Conservation (phyloP, 192 early-diverging fungal species). For the Backusella tarrabulga region DNA sequence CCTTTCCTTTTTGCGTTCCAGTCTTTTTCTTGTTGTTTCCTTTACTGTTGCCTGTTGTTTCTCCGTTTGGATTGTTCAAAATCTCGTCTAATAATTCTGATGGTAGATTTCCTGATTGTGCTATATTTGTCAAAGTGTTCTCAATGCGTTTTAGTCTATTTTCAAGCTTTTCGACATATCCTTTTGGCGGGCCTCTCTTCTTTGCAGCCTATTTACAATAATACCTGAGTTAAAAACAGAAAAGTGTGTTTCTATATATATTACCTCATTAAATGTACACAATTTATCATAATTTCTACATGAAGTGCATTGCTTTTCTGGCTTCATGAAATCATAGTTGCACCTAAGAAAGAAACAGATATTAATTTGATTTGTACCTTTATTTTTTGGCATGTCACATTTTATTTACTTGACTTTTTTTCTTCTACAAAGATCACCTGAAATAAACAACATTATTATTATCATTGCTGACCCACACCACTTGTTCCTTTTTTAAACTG, state of each 20-base stretch:
- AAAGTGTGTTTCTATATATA: not conserved
- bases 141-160: constrained; percentile 27
- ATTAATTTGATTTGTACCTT: not conserved
- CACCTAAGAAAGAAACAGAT: constrained; percentile 13
- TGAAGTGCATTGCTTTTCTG: constrained; percentile 12
- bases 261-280: constrained; percentile 33
- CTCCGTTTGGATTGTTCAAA: not conserved
- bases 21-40: not conserved
- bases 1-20: not conserved
- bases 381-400: not conserved
- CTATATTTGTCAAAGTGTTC: constrained; percentile 15
- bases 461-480: not conserved
- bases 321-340: constrained; percentile 11
- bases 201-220: constrained; percentile 16
- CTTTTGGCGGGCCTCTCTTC: constrained; percentile 33
- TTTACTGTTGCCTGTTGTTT: not conserved
- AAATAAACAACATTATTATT: not conserved
- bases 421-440: constrained; percentile 32
- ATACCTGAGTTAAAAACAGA: not conserved
- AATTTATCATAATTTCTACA: constrained; percentile 19
- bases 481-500: not conserved
- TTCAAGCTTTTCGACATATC: constrained; percentile 31
- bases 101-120: constrained; percentile 12
- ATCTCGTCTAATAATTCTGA: constrained; percentile 5
- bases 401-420: constrained; percentile 32